Evolutionary conservation across 768 basidiomycete species (phyloP), one percentile per base, ranked within the genome.

Genomic region (Galerina marginata): DNA sequence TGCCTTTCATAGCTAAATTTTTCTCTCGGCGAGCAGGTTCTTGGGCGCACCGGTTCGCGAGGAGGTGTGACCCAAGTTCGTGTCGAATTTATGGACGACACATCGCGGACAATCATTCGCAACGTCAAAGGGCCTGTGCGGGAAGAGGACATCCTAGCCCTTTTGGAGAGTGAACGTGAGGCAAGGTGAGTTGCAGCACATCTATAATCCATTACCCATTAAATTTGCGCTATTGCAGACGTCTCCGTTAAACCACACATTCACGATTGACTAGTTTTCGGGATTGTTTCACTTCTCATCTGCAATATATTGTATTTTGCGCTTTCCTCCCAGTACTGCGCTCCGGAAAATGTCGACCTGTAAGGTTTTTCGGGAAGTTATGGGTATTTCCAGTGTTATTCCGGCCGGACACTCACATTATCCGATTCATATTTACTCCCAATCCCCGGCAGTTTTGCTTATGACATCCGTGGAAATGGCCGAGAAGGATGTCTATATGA

Each of bases 51-150:
- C 74, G 96, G 96, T 63, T 98, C 96, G 70, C 93, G 96, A 75
- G 96, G 96, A 81, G 96, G 96, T 82, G 95, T 99, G 71, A 98
- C 95, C 62, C 96, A 98, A 83, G 96, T 98, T 79, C 94, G 96
- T 67, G 97, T 99, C 67, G 97, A 99, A 75, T 97, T 99, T 83
- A 90, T 99, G 91, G 96, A 99, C 76, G 96, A 99, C 76, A 87
- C 92, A 56, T 87, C 89, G 66, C 92, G 96, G 70, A 91, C 93
- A 67, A 97, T 99, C 78, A 96, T 98, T 79, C 93, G 96, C 54
- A 99, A 99, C 81, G 96, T 99, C 67, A 99, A 99, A 80, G 97
- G 97, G 0, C 96, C 97, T 62, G 96, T 99, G 61, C 83, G 93
- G 64, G 91, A 95, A 79, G 87, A 95, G 77, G 97, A 99, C 76